A percentile compares a stretch with the other conserved stretches of the same genome.
Evolutionary conservation across 2,329 filamentous ascomycete genomes (phyloP).

Genomic region (Aspergillus amoenus): DNA sequence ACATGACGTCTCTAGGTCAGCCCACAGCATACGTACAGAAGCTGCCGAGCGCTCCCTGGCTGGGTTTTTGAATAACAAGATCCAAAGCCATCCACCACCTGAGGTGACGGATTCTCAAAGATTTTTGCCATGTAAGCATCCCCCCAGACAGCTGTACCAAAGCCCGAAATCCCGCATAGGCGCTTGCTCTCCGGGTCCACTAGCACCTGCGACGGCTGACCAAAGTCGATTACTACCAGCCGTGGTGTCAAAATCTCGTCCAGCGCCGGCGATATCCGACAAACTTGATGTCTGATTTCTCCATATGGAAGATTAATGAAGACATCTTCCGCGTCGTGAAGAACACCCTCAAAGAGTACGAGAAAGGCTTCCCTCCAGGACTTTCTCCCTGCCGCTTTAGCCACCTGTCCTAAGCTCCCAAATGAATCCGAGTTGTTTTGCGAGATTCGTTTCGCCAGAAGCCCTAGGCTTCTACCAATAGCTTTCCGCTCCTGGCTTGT

Average conservation of each 20-base stretch:
- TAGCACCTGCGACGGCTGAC: conserved; percentile 51
- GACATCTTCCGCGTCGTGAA: conserved; percentile 60
- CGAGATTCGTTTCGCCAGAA: conserved; percentile 42
- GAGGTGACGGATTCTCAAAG: conserved; percentile 40
- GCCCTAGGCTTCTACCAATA: conserved; percentile 38
- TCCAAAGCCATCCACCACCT: conserved; percentile 39
- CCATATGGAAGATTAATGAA: conserved; percentile 58
- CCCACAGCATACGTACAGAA: conserved; percentile 31
- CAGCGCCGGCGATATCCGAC: conserved; percentile 44
- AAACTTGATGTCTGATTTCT: conserved; percentile 52
- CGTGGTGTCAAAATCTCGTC: conserved; percentile 52
- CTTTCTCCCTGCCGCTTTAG: conserved; percentile 43
- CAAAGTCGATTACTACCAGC: conserved; percentile 53
- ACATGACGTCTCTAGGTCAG: background rate
- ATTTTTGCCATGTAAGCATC: conserved; percentile 56
- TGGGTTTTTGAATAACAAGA: conserved; percentile 22
- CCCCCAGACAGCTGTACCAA: conserved; percentile 56
- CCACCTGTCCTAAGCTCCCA: conserved; percentile 51
- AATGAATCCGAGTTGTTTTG: conserved; percentile 50
- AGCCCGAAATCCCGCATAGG: conserved; percentile 53
- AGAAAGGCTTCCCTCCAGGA: conserved; percentile 57
- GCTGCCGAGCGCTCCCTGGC: conserved; percentile 29
- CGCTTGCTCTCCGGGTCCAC: conserved; percentile 50
- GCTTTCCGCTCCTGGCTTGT: conserved; percentile 28
- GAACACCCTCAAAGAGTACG: conserved; percentile 50